Percentiles rank a stretch among this genome's conserved stretches.
phyloP scores from a whole-genome alignment of 176 grass and related monocot species.

The Zoysia japonica region DNA sequence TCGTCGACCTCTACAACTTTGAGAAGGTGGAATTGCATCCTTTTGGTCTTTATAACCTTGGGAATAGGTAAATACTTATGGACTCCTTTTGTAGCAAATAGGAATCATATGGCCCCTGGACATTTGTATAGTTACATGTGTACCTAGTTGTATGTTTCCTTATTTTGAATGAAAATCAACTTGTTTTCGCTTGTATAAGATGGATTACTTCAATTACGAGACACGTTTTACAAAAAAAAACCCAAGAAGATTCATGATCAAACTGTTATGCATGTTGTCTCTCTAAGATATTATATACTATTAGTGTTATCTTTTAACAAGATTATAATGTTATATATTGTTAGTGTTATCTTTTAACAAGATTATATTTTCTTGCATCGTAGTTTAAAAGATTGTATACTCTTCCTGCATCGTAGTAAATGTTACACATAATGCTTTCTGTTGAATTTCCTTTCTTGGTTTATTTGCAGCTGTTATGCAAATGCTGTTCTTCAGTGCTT shows the following conservation, averaged over 20 bases:
- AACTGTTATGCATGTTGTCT: background rate
- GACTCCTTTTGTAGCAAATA: constrained; percentile 6
- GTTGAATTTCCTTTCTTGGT: constrained; percentile 30
- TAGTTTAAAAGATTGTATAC: background rate
- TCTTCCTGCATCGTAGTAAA: background rate
- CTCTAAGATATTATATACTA: constrained; percentile 1
- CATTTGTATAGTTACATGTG: background rate
- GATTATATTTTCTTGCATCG: background rate
- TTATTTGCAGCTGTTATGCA: constrained; percentile 86
- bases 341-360: background rate
- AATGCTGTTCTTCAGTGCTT: constrained; percentile 93
- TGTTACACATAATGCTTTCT: constrained; percentile 24
- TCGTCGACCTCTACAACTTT: constrained; percentile 74
- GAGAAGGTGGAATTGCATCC: constrained; percentile 69
- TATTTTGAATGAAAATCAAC: background rate
- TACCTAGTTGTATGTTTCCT: background rate
- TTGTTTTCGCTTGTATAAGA: background rate
- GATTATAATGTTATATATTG: background rate
- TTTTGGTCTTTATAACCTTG: constrained; percentile 79
- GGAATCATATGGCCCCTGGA: background rate
- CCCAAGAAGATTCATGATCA: background rate
- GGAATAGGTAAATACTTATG: constrained; percentile 78
- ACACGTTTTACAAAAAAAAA: background rate
- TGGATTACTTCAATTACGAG: background rate
- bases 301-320: background rate